These are phyloP conservation scores for Henningerozyma blattae DNA, from an alignment of 805 yeast genomes.

Conservation along the genomic window DNA sequence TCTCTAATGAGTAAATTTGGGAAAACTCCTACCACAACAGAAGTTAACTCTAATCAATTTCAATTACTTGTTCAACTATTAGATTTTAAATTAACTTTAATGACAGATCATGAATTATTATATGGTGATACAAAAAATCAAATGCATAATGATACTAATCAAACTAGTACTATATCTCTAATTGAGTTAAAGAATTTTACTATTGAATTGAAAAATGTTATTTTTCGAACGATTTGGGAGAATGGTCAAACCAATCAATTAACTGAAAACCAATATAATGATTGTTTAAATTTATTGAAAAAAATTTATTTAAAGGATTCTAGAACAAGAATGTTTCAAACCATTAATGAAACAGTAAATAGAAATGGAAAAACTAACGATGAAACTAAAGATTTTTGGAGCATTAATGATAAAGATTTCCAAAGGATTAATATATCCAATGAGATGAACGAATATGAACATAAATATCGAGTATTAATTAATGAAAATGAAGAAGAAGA, in stretches of 20 bases:
- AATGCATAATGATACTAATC: too few species aligned
- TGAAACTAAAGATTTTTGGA: conserved; percentile 12
- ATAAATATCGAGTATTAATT: conserved; percentile 12
- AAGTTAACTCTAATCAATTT: too few species aligned
- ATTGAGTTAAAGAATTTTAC: conserved; percentile 9
- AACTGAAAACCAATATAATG: neutral
- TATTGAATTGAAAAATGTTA: conserved; percentile 9
- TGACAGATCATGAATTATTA: conserved; percentile 20
- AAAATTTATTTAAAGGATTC: conserved; percentile 22
- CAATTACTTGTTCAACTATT: conserved; percentile 12
- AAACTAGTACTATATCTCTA: conserved; percentile 8
- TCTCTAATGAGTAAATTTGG: too few species aligned
- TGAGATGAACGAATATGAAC: conserved; percentile 15
- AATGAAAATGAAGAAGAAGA: conserved; percentile 7
- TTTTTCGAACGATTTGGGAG: conserved; percentile 14
- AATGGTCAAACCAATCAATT: too few species aligned
- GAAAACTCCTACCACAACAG: too few species aligned
- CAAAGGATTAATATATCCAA: conserved; percentile 11
- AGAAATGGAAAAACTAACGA: too few species aligned
- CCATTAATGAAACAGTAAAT: too few species aligned
- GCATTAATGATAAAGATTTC: conserved; percentile 13
- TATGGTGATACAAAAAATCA: neutral
- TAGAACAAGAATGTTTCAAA: too few species aligned
- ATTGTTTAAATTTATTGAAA: conserved; percentile 8
- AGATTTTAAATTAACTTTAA: conserved; percentile 14